Percentiles rank a stretch among this genome's conserved stretches.
These are phyloP conservation scores for Fraxinus angustifolia DNA, from an alignment of 305 asterid species.

Conservation along the genomic window DNA sequence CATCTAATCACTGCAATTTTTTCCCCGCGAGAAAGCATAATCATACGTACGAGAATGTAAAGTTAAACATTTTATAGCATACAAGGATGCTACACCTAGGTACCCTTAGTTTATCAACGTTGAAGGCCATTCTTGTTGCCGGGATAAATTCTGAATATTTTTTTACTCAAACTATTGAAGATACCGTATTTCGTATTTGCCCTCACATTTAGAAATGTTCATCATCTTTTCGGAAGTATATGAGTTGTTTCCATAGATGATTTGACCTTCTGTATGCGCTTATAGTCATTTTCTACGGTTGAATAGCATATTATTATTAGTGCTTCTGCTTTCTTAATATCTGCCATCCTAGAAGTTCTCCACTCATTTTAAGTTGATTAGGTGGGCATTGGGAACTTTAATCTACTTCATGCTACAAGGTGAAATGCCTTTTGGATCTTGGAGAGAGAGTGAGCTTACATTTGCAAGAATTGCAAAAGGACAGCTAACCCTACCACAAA, in stretches of 20 bases:
- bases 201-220: not conserved
- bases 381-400: slow-evolving; percentile 93
- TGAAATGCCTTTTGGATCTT: slow-evolving; percentile 94
- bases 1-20: not conserved
- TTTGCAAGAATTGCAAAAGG: slow-evolving; percentile 84
- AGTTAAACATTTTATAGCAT: not conserved
- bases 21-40: not conserved
- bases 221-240: not conserved
- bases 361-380: slow-evolving; percentile 23
- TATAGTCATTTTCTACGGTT: not conserved
- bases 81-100: not conserved
- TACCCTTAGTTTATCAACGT: not conserved
- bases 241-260: not conserved
- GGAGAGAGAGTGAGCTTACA: slow-evolving; percentile 96
- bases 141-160: not conserved
- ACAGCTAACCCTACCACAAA: slow-evolving; percentile 69
- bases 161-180: not conserved
- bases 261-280: not conserved
- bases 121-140: not conserved
- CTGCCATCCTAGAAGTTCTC: not conserved
- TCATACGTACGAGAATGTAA: not conserved
- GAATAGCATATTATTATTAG: not conserved
- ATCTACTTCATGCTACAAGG: slow-evolving; percentile 91
- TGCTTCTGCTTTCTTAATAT: not conserved
- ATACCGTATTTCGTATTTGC: not conserved